Percentiles rank a stretch among this genome's conserved stretches.
Evolutionary conservation across 345 rosid species (phyloP).

Genomic region (Melaleuca alternifolia): DNA sequence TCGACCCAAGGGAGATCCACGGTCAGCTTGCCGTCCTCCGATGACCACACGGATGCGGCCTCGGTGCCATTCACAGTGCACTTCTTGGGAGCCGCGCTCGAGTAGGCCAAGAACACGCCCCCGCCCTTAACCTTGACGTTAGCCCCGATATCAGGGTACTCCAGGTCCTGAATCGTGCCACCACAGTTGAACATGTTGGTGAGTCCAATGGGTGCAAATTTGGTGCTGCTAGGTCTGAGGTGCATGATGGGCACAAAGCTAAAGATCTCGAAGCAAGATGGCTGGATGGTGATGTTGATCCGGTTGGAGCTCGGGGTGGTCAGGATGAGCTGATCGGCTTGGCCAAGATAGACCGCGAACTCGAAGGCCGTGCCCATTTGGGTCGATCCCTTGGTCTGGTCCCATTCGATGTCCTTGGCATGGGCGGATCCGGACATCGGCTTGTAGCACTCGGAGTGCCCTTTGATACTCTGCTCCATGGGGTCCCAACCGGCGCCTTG

Average conservation of each 20-base stretch:
- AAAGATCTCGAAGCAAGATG: conserved; percentile 68
- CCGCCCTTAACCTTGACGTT: conserved; percentile 47
- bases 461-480: conserved; percentile 33
- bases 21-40: conserved; percentile 46
- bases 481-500: conserved; percentile 94
- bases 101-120: conserved; percentile 56
- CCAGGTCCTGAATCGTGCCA: conserved; percentile 48
- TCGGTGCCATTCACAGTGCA: conserved; percentile 38
- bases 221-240: conserved; percentile 9
- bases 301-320: conserved; percentile 23
- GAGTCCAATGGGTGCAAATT: conserved; percentile 65
- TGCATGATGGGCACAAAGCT: conserved; percentile 57
- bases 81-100: conserved; percentile 31
- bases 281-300: conserved; percentile 34
- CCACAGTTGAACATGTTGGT: conserved; percentile 66
- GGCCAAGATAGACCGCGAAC: conserved; percentile 40
- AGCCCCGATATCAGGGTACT: conserved; percentile 10
- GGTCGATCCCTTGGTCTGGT: conserved; percentile 33
- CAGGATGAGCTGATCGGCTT: conserved; percentile 29
- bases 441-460: too few species aligned
- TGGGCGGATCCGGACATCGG: conserved; percentile 41
- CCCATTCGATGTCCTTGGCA: conserved; percentile 72
- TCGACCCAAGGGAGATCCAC: conserved; percentile 69
- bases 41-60: conserved; percentile 32
- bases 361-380: conserved; percentile 31